Percentiles rank a stretch among this genome's conserved stretches.
Conservation (phyloP, 2,329 filamentous ascomycete genomes). For the Leptographium procerum region DNA sequence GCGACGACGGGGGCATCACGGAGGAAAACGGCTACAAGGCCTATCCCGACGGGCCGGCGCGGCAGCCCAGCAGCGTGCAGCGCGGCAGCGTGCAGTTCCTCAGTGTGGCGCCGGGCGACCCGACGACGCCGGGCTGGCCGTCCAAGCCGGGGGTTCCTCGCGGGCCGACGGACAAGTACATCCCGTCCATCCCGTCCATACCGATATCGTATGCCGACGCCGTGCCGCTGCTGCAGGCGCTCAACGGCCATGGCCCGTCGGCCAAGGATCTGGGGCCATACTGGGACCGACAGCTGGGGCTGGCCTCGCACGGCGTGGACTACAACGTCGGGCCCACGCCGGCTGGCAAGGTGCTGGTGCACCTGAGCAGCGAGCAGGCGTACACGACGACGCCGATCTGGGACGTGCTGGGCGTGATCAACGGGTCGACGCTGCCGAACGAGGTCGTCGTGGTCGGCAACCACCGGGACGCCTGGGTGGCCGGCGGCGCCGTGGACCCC, state of each 20-base stretch:
- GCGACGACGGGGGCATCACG: conserved; percentile 73
- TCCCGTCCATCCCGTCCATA: conserved; percentile 78
- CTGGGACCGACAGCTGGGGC: conserved; percentile 61
- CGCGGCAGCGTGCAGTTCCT: conserved; percentile 78
- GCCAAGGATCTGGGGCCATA: conserved; percentile 59
- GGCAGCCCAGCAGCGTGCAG: conserved; percentile 82
- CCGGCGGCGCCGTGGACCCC: conserved; percentile 68
- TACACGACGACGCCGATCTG: conserved; percentile 74
- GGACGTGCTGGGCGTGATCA: conserved; percentile 89
- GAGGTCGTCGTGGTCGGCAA: conserved; percentile 84
- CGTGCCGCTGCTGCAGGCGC: conserved; percentile 72
- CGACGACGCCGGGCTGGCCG: conserved; percentile 87
- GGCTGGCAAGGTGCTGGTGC: conserved; percentile 50
- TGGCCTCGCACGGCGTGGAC: conserved; percentile 67
- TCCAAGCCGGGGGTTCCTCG: conserved; percentile 83
- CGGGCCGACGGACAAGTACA: conserved; percentile 55
- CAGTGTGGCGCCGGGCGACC: conserved; percentile 59
- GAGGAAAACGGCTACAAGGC: conserved; percentile 67
- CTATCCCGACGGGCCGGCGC: conserved; percentile 79
- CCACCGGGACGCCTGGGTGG: conserved; percentile 63
- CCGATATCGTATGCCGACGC: conserved; percentile 85
- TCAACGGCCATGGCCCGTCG: conserved; percentile 80
- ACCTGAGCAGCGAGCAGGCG: conserved; percentile 67
- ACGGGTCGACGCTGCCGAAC: conserved; percentile 63
- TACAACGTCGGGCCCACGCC: conserved; percentile 82